A percentile compares a stretch with the other conserved stretches of the same genome.
Conservation (phyloP, 306 rosid genomes). For the Castanea crenata region DNA sequence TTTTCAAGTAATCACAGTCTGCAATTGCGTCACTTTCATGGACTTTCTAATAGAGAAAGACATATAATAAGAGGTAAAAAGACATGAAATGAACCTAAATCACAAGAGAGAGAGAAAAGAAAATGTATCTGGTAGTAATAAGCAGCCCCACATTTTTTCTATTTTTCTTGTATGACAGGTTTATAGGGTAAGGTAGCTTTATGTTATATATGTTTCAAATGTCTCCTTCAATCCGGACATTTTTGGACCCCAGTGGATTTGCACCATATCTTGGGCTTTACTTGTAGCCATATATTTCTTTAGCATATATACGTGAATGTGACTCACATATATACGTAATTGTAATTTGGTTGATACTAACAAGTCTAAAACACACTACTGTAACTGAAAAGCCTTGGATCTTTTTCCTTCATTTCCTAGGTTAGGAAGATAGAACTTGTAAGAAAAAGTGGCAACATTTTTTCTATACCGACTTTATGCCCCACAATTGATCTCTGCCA, state of each 20-base stretch:
- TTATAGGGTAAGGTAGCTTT: neutral
- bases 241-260: conserved; percentile 11
- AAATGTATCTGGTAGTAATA: neutral
- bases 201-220: conserved; percentile 1
- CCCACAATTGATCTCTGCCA: neutral
- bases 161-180: neutral
- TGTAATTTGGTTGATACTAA: neutral
- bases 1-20: conserved; percentile 10
- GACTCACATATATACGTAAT: neutral
- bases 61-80: neutral
- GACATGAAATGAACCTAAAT: conserved; percentile 1
- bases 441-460: neutral
- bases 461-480: neutral
- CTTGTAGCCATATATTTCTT: neutral
- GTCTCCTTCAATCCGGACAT: conserved; percentile 32
- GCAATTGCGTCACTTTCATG: conserved; percentile 25
- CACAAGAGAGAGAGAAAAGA: neutral
- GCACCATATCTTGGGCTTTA: conserved; percentile 8
- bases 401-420: neutral
- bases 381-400: neutral
- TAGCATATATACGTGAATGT: too few species aligned
- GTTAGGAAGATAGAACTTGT: neutral
- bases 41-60: conserved; percentile 11
- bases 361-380: neutral
- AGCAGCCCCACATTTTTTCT: neutral